Percentiles rank a stretch among this genome's conserved stretches.
Conservation (phyloP, 2,329 filamentous ascomycete genomes). For the Aureobasidium sp. region DNA sequence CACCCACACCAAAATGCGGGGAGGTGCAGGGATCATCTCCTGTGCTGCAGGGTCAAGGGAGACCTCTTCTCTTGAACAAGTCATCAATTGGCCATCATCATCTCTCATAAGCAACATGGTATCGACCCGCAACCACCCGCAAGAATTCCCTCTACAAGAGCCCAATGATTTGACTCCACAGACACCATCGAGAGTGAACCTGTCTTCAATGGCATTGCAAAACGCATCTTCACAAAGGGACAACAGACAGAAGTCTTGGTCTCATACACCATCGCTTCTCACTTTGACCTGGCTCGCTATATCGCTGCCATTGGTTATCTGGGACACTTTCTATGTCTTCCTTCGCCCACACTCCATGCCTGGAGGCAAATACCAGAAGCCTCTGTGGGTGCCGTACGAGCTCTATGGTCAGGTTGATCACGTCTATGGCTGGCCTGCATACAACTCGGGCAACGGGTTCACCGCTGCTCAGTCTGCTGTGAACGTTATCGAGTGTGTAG, state of each 20-base stretch:
- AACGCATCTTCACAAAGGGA: neutral
- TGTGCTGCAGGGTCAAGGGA: neutral
- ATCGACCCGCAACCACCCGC: conserved; percentile 47
- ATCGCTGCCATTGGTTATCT: conserved; percentile 68
- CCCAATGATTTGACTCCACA: conserved; percentile 23
- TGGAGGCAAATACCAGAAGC: conserved; percentile 62
- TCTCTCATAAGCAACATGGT: conserved; percentile 36
- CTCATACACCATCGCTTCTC: conserved; percentile 52
- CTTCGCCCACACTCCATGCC: conserved; percentile 75
- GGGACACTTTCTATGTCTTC: conserved; percentile 71
- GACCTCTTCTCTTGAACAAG: neutral
- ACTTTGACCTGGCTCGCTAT: conserved; percentile 63
- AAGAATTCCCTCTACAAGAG: conserved; percentile 40
- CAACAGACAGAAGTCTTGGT: conserved; percentile 32
- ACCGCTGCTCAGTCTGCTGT: conserved; percentile 63
- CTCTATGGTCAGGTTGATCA: conserved; percentile 74
- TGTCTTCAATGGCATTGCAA: neutral
- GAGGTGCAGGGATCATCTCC: neutral
- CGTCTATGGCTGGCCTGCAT: conserved; percentile 72
- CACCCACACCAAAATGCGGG: neutral
- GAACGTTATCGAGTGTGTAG: conserved; percentile 59
- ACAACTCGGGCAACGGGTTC: conserved; percentile 63
- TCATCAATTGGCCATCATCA: neutral
- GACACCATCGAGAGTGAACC: conserved; percentile 13
- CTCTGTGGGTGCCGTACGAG: conserved; percentile 68